phyloP scores from a whole-genome alignment of 1,139 yeast genomes.

The Zhuliangozyma parablackwelliae region DNA sequence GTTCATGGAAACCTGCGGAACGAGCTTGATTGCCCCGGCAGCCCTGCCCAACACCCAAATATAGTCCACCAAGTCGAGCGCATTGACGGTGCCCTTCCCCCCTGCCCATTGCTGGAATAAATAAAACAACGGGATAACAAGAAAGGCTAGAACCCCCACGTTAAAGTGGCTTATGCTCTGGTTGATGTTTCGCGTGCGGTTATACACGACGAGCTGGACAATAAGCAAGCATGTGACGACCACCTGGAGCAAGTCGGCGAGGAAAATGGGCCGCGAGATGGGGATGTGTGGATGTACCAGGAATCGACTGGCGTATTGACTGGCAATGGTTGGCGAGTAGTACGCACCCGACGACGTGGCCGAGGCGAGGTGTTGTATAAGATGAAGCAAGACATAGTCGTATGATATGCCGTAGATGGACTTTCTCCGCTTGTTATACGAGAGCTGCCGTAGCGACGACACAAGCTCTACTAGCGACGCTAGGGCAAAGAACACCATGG shows the following conservation, averaged over 20 bases:
- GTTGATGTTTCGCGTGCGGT: conserved; percentile 16
- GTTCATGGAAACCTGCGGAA: conserved; percentile 30
- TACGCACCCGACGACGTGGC: conserved; percentile 14
- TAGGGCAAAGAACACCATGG: neutral
- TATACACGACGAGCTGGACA: conserved; percentile 12
- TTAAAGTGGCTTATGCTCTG: conserved; percentile 21
- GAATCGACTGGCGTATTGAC: conserved; percentile 15
- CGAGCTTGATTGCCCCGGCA: conserved; percentile 11
- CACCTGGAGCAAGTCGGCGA: conserved; percentile 16
- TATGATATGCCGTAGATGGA: conserved; percentile 27
- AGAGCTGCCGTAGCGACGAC: conserved; percentile 12
- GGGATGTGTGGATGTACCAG: conserved; percentile 16
- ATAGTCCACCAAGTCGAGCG: conserved; percentile 25
- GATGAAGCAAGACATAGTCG: conserved; percentile 18
- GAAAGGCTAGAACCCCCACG: conserved; percentile 8
- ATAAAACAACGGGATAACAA: conserved; percentile 7
- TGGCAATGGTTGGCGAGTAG: conserved; percentile 6
- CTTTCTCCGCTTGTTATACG: conserved; percentile 15
- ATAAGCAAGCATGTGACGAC: conserved; percentile 3
- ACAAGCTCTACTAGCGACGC: neutral
- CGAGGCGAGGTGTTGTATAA: conserved; percentile 11
- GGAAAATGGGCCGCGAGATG: conserved; percentile 8
- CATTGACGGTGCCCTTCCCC: conserved; percentile 7
- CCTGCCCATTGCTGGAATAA: conserved; percentile 5
- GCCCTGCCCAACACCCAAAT: conserved; percentile 23